These are phyloP conservation scores for Euclidium syriacum DNA, from an alignment of 345 rosid genomes.

Conservation along the genomic window DNA sequence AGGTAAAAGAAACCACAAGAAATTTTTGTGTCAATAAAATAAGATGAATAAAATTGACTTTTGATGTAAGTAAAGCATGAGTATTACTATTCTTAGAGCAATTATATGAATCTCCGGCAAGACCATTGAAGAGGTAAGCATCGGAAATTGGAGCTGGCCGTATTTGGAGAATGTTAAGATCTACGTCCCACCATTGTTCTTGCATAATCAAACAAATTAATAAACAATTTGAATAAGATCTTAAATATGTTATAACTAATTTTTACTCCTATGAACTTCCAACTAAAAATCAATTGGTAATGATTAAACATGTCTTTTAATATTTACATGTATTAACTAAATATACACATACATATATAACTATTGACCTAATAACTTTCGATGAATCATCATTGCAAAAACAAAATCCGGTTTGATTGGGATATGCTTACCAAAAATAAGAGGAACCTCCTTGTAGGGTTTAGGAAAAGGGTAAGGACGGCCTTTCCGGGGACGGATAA, in stretches of 20 bases:
- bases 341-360: too few relatives aligned
- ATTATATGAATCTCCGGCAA: constrained; percentile 18
- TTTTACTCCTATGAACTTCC: too few relatives aligned
- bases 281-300: too few relatives aligned
- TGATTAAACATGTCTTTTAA: too few relatives aligned
- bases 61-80: neutral
- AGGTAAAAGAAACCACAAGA: neutral
- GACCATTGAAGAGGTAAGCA: constrained; percentile 21
- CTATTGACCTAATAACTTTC: too few relatives aligned
- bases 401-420: too few relatives aligned
- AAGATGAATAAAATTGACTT: neutral
- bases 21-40: neutral
- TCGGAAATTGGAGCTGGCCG: constrained; percentile 22
- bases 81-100: constrained; percentile 23
- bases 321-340: too few relatives aligned
- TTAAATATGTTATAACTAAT: neutral
- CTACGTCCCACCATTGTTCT: constrained; percentile 30
- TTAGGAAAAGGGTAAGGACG: constrained; percentile 25
- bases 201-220: neutral
- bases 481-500: constrained; percentile 35
- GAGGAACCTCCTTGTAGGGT: constrained; percentile 27
- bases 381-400: too few relatives aligned
- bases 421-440: constrained; percentile 18
- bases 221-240: neutral
- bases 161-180: neutral